Conservation (phyloP, 306 rosid species). For the Mimosa bimucronata region DNA sequence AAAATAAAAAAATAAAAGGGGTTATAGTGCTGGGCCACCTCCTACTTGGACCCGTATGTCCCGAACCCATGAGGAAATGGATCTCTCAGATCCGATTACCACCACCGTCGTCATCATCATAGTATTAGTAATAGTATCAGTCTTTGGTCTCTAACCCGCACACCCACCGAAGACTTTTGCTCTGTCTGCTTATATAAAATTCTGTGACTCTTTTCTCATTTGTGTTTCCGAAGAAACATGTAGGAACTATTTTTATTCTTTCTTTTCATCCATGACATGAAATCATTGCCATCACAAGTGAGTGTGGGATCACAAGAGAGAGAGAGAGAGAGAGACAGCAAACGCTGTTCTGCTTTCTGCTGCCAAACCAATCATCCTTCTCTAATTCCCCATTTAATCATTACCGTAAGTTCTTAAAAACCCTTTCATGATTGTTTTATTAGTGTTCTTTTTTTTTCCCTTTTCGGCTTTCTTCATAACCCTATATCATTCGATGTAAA, state of each 20-base stretch:
- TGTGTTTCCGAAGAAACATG: not conserved
- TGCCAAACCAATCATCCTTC: constrained; percentile 32
- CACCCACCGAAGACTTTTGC: not conserved
- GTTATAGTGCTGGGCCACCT: too few species aligned
- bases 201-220: constrained; percentile 24
- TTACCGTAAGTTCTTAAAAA: constrained; percentile 31
- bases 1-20: too few species aligned
- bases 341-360: constrained; percentile 33
- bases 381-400: not conserved
- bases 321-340: constrained; percentile 1
- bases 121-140: too few species aligned
- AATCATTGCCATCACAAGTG: constrained; percentile 3
- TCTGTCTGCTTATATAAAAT: constrained; percentile 19
- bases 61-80: constrained; percentile 2
- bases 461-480: constrained; percentile 25
- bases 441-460: not conserved
- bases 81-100: constrained; percentile 31
- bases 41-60: not conserved
- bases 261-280: not conserved
- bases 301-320: too few species aligned
- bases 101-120: not conserved
- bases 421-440: not conserved
- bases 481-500: constrained; percentile 38
- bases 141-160: not conserved
- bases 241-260: not conserved